Percentiles rank a stretch among this genome's conserved stretches.
Conservation (phyloP, 495 filamentous ascomycete species). For the Penicillium chermesinum region DNA sequence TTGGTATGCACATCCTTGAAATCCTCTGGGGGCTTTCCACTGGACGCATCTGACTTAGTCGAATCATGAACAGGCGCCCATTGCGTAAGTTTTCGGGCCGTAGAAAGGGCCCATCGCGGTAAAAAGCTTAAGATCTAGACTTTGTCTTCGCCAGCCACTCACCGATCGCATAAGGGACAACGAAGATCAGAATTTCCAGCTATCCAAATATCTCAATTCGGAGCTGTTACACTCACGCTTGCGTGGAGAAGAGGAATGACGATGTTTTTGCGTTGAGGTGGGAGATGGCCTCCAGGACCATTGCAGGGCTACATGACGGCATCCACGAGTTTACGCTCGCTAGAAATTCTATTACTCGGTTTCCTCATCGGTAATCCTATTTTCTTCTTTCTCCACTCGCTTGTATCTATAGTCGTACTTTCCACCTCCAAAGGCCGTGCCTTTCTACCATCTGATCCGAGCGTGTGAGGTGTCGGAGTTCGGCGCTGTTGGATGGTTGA, state of each 20-base stretch:
- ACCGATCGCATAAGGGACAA: conserved; percentile 11
- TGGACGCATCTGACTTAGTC: conserved; percentile 5
- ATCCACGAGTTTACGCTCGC: conserved; percentile 9
- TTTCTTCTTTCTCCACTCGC: conserved; percentile 10
- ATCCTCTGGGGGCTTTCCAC: background rate
- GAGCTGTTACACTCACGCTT: conserved; percentile 22
- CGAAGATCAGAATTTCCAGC: conserved; percentile 5
- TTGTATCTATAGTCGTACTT: conserved; percentile 2
- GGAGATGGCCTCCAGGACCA: conserved; percentile 2
- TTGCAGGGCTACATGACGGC: conserved; percentile 26
- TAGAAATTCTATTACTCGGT: background rate
- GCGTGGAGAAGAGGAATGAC: conserved; percentile 1
- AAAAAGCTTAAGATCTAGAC: conserved; percentile 11
- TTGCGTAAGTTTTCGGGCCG: conserved; percentile 5
- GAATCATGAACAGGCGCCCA: conserved; percentile 3
- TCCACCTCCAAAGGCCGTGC: background rate
- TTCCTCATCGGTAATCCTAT: background rate
- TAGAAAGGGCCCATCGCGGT: conserved; percentile 1
- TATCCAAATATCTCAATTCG: conserved; percentile 12
- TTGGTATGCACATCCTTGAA: background rate
- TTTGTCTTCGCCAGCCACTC: conserved; percentile 7
- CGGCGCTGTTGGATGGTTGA: conserved; percentile 12
- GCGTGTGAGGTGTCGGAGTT: conserved; percentile 13
- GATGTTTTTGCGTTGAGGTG: conserved; percentile 16
- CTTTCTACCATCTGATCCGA: conserved; percentile 2